phyloP scores from a whole-genome alignment of 164 flowering plant species.

The Euptelea pleiosperma region DNA sequence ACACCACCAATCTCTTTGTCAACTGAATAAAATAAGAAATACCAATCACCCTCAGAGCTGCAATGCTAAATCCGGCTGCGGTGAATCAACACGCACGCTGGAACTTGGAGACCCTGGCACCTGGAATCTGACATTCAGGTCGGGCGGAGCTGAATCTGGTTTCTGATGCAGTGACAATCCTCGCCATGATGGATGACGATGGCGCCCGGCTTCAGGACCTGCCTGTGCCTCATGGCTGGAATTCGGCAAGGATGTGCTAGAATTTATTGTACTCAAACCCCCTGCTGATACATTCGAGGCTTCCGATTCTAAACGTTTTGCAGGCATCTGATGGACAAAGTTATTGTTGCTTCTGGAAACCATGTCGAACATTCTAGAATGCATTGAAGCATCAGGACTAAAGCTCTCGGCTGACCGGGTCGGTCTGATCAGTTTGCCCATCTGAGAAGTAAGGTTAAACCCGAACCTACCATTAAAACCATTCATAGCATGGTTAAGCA shows the following conservation, averaged over 20 bases:
- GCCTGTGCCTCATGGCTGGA: conserved; percentile 10
- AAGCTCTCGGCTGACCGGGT: conserved; percentile 16
- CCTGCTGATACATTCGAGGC: conserved; percentile 16
- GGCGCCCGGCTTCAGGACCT: conserved; percentile 11
- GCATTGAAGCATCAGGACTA: conserved; percentile 14
- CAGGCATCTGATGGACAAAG: conserved; percentile 8
- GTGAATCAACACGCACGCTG: conserved; percentile 31
- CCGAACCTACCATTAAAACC: conserved; percentile 29
- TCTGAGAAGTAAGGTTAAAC: conserved; percentile 20
- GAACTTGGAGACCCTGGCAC: conserved; percentile 49
- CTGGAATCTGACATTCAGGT: conserved; percentile 52
- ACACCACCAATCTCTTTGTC: conserved; percentile 42
- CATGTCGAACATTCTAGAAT: conserved; percentile 23
- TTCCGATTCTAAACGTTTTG: conserved; percentile 18
- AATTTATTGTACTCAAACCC: conserved; percentile 18
- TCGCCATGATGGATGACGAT: conserved; percentile 26
- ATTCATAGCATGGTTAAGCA: conserved; percentile 20
- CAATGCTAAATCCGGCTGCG: conserved; percentile 65
- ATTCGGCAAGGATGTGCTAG: conserved; percentile 13
- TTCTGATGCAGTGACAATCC: conserved; percentile 26
- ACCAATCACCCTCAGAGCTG: conserved; percentile 45
- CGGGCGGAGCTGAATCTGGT: conserved; percentile 44
- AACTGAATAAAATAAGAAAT: conserved; percentile 23
- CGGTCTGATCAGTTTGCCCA: conserved; percentile 16
- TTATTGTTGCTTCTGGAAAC: conserved; percentile 26